Evolutionary conservation across 2,329 filamentous ascomycete species (phyloP), one percentile per base, ranked within the genome.

Genomic region (Diatrype stigma): DNA sequence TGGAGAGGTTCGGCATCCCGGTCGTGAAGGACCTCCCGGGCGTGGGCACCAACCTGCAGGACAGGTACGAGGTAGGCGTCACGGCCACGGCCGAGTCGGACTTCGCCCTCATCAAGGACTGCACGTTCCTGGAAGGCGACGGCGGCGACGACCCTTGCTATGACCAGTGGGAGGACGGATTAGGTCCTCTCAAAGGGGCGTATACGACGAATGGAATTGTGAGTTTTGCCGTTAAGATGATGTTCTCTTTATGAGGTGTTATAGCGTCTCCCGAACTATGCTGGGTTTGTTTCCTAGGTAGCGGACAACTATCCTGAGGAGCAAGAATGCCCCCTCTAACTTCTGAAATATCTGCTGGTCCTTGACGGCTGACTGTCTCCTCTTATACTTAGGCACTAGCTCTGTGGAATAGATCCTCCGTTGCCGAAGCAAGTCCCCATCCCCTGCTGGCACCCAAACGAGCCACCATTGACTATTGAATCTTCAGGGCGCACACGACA

Each of bases 1-100:
- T 70, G 19, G 54, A 58, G 21, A 47, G 50, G 40, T 55, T 76
- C 58, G 63, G 68, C 21, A 82, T 84, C 50, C 66, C 72, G 1
- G 71, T 81, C 8, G 58, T 81, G 42, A 65, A 70, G 1, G 73
- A 84, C 55, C 69, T 80, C 2, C 80, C 79, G 0, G 81, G 79
- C 42, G 80, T 85, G 12, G 81, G 40, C n/a, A 19, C 16, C 4
- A 46, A 46, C 26, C 11, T 35, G n/a, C 57, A 61, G 34, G 62
- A 65, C 37, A 54, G 56, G 19, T 55, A 62, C 47, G 60, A 63
- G 49, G 47, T 58, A 8, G 52, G 51, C 17, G 44, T 63, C 2
- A 51, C 61, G 35, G 52, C 52, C 11, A 51, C 58, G n/a, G 48
- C 54, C 14, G 35, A 49, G 6, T 48, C 51, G 10, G 54, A 56